These are phyloP conservation scores for Fusarium pseudonygamai DNA, from an alignment of 2,329 filamentous ascomycete species.

Conservation along the genomic window DNA sequence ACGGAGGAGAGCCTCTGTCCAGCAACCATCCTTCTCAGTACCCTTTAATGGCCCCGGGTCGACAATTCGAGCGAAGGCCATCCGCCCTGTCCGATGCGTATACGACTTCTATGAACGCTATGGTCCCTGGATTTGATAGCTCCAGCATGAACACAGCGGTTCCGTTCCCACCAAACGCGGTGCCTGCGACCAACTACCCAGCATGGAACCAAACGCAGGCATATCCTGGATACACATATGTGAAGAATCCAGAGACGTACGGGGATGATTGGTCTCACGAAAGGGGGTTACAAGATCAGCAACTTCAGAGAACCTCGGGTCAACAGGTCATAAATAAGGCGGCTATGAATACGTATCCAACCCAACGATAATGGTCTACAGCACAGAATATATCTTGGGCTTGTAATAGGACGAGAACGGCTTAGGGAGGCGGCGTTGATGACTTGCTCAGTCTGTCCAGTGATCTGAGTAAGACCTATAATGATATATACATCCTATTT, in stretches of 20 bases:
- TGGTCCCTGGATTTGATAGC: slow-evolving; percentile 50
- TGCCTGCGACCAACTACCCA: slow-evolving; percentile 51
- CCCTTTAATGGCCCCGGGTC: slow-evolving; percentile 51
- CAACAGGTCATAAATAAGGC: slow-evolving; percentile 23
- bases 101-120: slow-evolving; percentile 50
- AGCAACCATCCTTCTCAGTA: slow-evolving; percentile 52
- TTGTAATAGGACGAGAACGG: neutral
- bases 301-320: slow-evolving; percentile 12
- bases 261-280: slow-evolving; percentile 49
- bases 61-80: slow-evolving; percentile 55
- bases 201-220: slow-evolving; percentile 57
- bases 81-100: slow-evolving; percentile 57
- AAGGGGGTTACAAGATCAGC: slow-evolving; percentile 13
- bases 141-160: slow-evolving; percentile 42
- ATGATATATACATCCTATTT: neutral
- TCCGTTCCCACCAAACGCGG: slow-evolving; percentile 52
- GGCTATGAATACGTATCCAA: slow-evolving; percentile 23
- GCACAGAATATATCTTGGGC: neutral
- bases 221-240: slow-evolving; percentile 46
- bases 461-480: neutral
- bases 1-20: slow-evolving; percentile 54
- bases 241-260: slow-evolving; percentile 51
- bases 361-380: slow-evolving; percentile 5
- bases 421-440: neutral
- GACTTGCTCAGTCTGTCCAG: neutral